These are phyloP conservation scores for Cylindrotheca fusiformis DNA, from an alignment of 108 stramenopile genomes.

Conservation along the genomic window DNA sequence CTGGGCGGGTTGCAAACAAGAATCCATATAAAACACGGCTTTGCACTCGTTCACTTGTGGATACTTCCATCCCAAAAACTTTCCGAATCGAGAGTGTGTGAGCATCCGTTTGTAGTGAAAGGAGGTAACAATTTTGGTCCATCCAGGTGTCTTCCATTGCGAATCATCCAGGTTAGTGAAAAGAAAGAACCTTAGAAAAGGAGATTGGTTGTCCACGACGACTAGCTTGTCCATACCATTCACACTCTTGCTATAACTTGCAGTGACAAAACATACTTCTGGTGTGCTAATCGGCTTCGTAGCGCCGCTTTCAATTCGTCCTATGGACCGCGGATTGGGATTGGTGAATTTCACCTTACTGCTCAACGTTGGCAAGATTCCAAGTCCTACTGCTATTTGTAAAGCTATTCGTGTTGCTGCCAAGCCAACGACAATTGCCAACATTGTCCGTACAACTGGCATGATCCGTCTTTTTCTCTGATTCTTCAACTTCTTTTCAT, in stretches of 20 bases:
- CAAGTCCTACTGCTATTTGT: too few relatives aligned
- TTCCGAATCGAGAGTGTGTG: conserved; percentile 20
- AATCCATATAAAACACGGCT: conserved; percentile 23
- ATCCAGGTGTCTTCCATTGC: not conserved
- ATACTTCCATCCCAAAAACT: conserved; percentile 23
- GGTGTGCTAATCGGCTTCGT: too few relatives aligned
- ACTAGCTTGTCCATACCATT: not conserved
- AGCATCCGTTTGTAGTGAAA: conserved; percentile 11
- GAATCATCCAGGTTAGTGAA: conserved; percentile 18
- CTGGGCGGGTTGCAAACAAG: conserved; percentile 7
- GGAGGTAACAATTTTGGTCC: conserved; percentile 10
- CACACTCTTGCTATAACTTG: not conserved
- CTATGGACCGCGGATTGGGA: too few relatives aligned
- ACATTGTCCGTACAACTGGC: too few relatives aligned
- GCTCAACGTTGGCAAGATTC: too few relatives aligned
- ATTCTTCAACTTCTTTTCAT: too few relatives aligned
- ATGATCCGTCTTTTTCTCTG: too few relatives aligned
- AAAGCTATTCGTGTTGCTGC: too few relatives aligned
- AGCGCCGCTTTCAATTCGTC: too few relatives aligned
- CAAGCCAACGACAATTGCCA: too few relatives aligned
- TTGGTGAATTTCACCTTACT: too few relatives aligned
- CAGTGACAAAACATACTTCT: not conserved
- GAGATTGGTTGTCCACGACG: not conserved
- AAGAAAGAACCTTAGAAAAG: conserved; percentile 6
- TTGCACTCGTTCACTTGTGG: conserved; percentile 2